Evolutionary conservation across 23 red algal genomes (phyloP), one percentile per base, ranked within the genome.

Genomic region (Gracilaria caudata): DNA sequence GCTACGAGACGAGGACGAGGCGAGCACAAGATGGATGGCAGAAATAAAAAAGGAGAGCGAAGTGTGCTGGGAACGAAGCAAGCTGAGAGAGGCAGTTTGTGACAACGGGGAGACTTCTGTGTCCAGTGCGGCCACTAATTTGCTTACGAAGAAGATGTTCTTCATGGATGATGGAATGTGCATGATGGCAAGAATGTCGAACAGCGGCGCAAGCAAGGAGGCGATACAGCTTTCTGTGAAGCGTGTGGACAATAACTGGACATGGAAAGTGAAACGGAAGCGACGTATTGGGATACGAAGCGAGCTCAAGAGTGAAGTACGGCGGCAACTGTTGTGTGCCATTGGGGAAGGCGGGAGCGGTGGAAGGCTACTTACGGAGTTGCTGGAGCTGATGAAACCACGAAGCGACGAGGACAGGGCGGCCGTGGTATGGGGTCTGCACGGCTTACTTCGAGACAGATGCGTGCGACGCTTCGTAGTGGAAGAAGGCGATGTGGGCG

Each of bases 121-220:
- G 21, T 75, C 70, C 3, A 75, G 70, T 16, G 37, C 49, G 21
- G 70, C 70, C 10, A 75, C 43, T 24, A 49, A 75, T 29, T 25
- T 49, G 40, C 70, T 75, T 38, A 47, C 70, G 1, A 75, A 49
- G 70, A 75, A 75, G 70, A 46, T 75, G 70, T 49, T 75, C 38
- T 75, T 75, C 24, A 47, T 24, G 39, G 25, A 43, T 25, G 70
- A 75, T 26, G 70, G 70, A 20, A 4, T 75, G 19, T 49, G 23
- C 21, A 75, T 75, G 70, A 75, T 43, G 70, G 70, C 43, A 45
- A 75, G 40, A 43, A 75, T 75, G 70, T 46, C 70, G 38, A 36
- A 47, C 19, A 47, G 70, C 12, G 70, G 70, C 5, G n/a, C 39
- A 20, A 75, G 70, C 21, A 75, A 25, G 70, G 70, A 75, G 25